These are phyloP conservation scores for Boletus rufocinnamomeus DNA, from an alignment of 768 basidiomycete genomes.

Conservation along the genomic window DNA sequence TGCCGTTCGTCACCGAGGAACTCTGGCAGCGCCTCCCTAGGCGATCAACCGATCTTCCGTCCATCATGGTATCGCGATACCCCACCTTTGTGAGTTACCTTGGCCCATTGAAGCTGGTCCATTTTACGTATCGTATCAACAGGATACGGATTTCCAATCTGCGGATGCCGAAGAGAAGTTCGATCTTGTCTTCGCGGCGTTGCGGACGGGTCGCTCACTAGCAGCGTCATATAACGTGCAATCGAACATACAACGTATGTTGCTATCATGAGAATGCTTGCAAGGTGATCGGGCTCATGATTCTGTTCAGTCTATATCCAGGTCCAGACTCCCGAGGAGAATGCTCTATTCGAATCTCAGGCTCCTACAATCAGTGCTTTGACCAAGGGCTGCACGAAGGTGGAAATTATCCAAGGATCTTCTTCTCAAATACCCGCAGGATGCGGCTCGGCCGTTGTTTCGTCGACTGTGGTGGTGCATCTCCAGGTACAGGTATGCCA, in stretches of 20 bases:
- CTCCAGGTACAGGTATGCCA: slow-evolving; percentile 78
- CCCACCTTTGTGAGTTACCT: slow-evolving; percentile 67
- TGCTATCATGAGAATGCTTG: not conserved
- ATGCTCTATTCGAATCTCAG: slow-evolving; percentile 70
- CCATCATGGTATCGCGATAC: slow-evolving; percentile 88
- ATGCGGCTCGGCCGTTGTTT: slow-evolving; percentile 83
- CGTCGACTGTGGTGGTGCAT: slow-evolving; percentile 71
- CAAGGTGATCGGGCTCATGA: not conserved
- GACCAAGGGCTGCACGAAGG: slow-evolving; percentile 85
- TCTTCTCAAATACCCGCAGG: slow-evolving; percentile 68
- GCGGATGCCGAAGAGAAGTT: slow-evolving; percentile 81
- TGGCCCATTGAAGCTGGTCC: not conserved
- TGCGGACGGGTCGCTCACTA: slow-evolving; percentile 53
- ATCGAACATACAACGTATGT: slow-evolving; percentile 54
- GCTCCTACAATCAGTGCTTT: slow-evolving; percentile 73
- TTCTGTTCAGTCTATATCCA: slow-evolving; percentile 65
- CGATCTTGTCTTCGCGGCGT: slow-evolving; percentile 77
- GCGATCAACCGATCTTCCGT: slow-evolving; percentile 75
- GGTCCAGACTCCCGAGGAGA: slow-evolving; percentile 62
- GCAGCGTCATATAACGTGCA: slow-evolving; percentile 88
- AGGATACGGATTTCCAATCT: slow-evolving; percentile 66
- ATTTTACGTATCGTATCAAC: not conserved
- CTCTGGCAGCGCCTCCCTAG: slow-evolving; percentile 96
- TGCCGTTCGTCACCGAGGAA: slow-evolving; percentile 99
- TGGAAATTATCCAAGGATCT: slow-evolving; percentile 62